A percentile compares a stretch with the other conserved stretches of the same genome.
These are phyloP conservation scores for Penicillium aurantiogriseum DNA, from an alignment of 2,329 filamentous ascomycete species.

Conservation along the genomic window DNA sequence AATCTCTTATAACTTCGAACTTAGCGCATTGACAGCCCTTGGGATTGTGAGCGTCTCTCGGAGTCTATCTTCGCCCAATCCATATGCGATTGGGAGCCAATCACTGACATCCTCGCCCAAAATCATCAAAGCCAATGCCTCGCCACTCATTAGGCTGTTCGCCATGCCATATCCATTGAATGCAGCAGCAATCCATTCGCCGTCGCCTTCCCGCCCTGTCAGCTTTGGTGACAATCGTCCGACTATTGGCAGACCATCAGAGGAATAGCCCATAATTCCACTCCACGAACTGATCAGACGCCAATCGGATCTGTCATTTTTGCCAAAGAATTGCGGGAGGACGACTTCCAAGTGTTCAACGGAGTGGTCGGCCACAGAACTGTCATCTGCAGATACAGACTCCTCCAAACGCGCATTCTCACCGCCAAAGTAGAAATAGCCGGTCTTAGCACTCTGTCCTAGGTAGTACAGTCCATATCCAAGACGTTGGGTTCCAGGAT, in stretches of 20 bases:
- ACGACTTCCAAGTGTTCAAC: constrained; percentile 19
- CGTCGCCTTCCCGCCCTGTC: constrained; percentile 31
- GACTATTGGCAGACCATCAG: constrained; percentile 53
- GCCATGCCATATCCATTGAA: constrained; percentile 68
- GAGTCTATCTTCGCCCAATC: constrained; percentile 17
- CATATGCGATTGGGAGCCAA: constrained; percentile 31
- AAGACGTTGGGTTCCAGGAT: constrained; percentile 15
- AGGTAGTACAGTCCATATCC: constrained; percentile 28
- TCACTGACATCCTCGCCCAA: constrained; percentile 26
- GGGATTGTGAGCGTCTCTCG: constrained; percentile 13
- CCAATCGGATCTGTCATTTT: constrained; percentile 11
- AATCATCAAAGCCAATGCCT: constrained; percentile 31
- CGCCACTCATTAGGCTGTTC: constrained; percentile 48
- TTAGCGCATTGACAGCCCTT: constrained; percentile 15
- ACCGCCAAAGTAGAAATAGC: constrained; percentile 30
- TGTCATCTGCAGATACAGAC: constrained; percentile 26
- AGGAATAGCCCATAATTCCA: constrained; percentile 52
- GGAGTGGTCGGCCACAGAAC: constrained; percentile 14
- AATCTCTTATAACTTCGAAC: constrained; percentile 5
- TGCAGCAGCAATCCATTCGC: constrained; percentile 56
- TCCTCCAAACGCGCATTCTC: constrained; percentile 23
- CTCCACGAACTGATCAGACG: constrained; percentile 30
- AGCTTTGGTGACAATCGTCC: constrained; percentile 46
- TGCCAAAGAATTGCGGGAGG: constrained; percentile 24
- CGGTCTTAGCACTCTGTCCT: constrained; percentile 26